Evolutionary conservation across 1,284 basidiomycete genomes (phyloP), one percentile per base, ranked within the genome.

Genomic region (Fistulina hepatica): DNA sequence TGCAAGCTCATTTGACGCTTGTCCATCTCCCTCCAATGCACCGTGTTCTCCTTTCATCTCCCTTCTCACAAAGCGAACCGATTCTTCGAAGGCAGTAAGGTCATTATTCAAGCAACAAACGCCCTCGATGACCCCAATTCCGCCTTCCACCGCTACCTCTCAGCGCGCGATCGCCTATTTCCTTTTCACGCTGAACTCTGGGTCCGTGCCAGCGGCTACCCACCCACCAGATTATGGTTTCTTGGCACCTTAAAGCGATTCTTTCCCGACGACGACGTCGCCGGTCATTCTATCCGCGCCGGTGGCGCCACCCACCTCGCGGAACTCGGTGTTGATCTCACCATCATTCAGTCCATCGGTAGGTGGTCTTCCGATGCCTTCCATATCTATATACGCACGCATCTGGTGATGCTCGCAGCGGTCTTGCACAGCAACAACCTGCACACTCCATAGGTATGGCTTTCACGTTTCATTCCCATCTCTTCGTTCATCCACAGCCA

Each of bases 41-140:
- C 33, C 7, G 8, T 15, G 0, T 52, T 38, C 30, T 6, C 31
- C 0, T 60, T 57, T 34, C 27, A 46, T 10, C 46, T 64, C 0
- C 60, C 58, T 0, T 31, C 33, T 0, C 52, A 60, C 43, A 63
- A 63, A 40, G 49, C 52, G 2, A 57, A 62, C 36, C 42, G 35
- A 0, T 50, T 55, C 27, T 61, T 53, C 31, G 41, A 49, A 16
- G 56, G 58, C 5, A 51, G 41, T 31, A 15, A 13, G 4, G 39
- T 57, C 17, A 34, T 55, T 13, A 40, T 55, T 19, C 42, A 37
- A 11, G 10, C 24, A 1, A 35, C 24, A 1, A 11, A 16, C n/a
- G 33, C 26, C 5, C 20, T n/a, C 5, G 13, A 28, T 12, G 45
- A 51, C 20, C 48, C 51, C 0, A 10, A 40, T 32, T 12, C 34